Evolutionary conservation across 2,329 filamentous ascomycete species (phyloP).

Genomic region (Venturia carpophila): DNA sequence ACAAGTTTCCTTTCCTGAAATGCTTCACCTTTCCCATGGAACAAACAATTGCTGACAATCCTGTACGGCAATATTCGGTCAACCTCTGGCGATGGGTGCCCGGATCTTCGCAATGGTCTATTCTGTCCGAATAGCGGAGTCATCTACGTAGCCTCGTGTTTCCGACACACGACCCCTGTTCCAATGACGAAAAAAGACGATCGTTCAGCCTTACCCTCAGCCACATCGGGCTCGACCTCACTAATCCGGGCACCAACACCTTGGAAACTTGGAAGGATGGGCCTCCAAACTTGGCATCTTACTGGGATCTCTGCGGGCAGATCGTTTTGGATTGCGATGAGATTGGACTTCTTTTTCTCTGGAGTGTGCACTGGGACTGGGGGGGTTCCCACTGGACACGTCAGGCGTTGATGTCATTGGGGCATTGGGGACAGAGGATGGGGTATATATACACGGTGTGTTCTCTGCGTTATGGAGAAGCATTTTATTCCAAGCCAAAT

Average conservation of each 20-base stretch:
- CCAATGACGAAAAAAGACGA: neutral
- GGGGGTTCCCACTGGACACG: neutral
- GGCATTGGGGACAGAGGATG: too few relatives aligned
- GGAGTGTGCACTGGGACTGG: neutral
- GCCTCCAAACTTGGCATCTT: neutral
- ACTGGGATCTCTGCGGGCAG: neutral
- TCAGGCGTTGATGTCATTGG: slow-evolving; percentile 7
- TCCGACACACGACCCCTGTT: neutral
- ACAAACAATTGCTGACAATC: too few relatives aligned
- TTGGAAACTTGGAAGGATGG: neutral
- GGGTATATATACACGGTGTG: neutral
- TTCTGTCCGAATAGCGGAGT: neutral
- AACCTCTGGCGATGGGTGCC: too few relatives aligned
- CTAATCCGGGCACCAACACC: neutral
- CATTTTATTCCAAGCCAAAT: too few relatives aligned
- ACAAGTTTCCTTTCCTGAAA: too few relatives aligned
- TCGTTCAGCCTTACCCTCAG: neutral
- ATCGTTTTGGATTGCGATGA: too few relatives aligned
- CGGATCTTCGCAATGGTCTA: too few relatives aligned
- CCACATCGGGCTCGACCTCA: neutral
- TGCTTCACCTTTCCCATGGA: too few relatives aligned
- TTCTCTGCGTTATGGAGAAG: too few relatives aligned
- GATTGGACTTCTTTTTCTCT: neutral
- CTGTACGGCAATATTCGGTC: too few relatives aligned
- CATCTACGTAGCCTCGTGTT: too few relatives aligned